Conservation (phyloP, 331 rosid species). For the Rhamnella rubrinervis region DNA sequence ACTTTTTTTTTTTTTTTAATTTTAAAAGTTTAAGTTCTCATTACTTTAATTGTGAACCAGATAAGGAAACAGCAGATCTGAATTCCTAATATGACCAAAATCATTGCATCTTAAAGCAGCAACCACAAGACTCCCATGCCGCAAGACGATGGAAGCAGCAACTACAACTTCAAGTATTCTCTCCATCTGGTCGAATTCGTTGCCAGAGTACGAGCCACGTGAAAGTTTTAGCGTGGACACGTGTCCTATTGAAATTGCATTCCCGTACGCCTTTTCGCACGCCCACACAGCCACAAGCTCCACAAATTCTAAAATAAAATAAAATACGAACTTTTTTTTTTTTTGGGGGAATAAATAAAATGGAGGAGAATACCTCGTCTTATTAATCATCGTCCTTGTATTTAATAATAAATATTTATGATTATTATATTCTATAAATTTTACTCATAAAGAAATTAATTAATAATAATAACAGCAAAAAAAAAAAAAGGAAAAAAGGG, state of each 20-base stretch:
- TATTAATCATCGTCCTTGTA: constrained; percentile 48
- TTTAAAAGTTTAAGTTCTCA: too few species aligned
- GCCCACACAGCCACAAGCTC: neutral
- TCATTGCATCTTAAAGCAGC: neutral
- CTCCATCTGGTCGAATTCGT: too few species aligned
- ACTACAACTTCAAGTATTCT: too few species aligned
- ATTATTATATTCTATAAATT: constrained; percentile 24
- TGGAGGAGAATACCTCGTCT: constrained; percentile 51
- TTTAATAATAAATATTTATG: constrained; percentile 38
- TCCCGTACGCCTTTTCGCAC: too few species aligned
- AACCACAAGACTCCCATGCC: too few species aligned
- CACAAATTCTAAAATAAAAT: neutral
- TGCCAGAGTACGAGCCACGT: too few species aligned
- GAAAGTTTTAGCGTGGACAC: too few species aligned
- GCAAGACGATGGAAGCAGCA: neutral
- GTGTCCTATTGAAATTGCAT: too few species aligned
- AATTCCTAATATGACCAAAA: neutral
- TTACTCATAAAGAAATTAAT: constrained; percentile 39
- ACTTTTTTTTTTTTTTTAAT: too few species aligned
- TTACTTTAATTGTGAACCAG: too few species aligned
- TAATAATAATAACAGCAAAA: constrained; percentile 25
- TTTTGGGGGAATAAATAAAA: neutral
- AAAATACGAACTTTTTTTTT: neutral
- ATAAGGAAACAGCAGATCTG: too few species aligned
- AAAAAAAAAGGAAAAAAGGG: neutral